Conservation (phyloP, 2,329 filamentous ascomycete genomes). For the Alternaria consortialis region DNA sequence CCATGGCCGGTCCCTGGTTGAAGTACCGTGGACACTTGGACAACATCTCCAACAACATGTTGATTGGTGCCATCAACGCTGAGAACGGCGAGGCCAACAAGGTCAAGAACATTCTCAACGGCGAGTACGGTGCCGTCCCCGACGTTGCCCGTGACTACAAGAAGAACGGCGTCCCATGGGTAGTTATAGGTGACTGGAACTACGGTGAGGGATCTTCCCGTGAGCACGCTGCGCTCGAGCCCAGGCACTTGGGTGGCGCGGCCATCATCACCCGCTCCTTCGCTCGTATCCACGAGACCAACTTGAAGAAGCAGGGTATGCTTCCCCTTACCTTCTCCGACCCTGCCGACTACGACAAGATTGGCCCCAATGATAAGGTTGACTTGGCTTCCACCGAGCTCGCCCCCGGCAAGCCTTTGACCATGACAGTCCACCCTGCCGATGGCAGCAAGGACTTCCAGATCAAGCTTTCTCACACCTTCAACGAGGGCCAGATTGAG, state of each 20-base stretch:
- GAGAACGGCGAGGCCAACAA: conserved; percentile 98
- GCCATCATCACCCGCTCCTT: conserved; percentile 96
- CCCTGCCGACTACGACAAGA: conserved; percentile 97
- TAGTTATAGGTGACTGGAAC: conserved; percentile 99
- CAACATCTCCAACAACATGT: conserved; percentile 99
- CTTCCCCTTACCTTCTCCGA: conserved; percentile 95
- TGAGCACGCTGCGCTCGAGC: conserved; percentile 98
- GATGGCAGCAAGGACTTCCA: conserved; percentile 79
- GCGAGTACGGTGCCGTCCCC: conserved; percentile 86
- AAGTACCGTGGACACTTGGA: conserved; percentile 99
- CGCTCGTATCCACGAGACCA: conserved; percentile 99
- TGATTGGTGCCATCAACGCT: conserved; percentile 96
- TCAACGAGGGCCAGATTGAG: conserved; percentile 97
- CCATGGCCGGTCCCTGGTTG: conserved; percentile 95
- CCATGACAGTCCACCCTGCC: conserved; percentile 90
- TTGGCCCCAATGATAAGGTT: conserved; percentile 90
- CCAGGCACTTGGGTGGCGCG: conserved; percentile 93
- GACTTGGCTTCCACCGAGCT: conserved; percentile 90
- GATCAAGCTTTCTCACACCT: conserved; percentile 88
- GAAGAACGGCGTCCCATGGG: conserved; percentile 94
- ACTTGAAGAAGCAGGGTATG: conserved; percentile 99
- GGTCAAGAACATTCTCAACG: conserved; percentile 88
- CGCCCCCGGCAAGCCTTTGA: conserved; percentile 90
- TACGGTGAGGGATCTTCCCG: conserved; percentile 97
- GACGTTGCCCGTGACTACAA: conserved; percentile 98